Conservation (phyloP, 305 asterid genomes). For the Solanum chacoense region DNA sequence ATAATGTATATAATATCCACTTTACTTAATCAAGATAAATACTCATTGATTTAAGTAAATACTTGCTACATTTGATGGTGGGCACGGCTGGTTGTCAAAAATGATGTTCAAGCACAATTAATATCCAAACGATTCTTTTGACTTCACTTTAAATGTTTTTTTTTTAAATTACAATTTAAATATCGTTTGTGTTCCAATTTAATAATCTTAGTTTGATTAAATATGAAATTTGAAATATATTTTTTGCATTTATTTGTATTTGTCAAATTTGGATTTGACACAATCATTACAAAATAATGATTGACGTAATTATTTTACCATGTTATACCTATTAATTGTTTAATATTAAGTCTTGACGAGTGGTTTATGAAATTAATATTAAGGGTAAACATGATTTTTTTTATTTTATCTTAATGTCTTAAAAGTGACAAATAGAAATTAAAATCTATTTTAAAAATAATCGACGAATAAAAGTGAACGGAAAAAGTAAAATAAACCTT, state of each 20-base stretch:
- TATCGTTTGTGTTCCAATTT: neutral
- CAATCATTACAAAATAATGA: neutral
- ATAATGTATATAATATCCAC: neutral
- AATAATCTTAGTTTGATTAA: neutral
- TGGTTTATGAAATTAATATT: neutral
- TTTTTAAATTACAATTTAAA: too few relatives aligned
- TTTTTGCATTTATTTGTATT: neutral
- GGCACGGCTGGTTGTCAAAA: neutral
- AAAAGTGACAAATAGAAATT: neutral
- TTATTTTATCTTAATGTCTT: neutral
- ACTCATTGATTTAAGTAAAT: neutral
- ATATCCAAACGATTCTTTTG: neutral
- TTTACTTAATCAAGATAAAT: neutral
- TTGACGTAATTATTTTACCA: neutral
- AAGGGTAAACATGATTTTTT: neutral
- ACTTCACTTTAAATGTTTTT: neutral
- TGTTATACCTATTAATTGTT: neutral
- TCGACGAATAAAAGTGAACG: neutral
- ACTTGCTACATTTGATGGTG: neutral
- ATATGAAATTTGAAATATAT: too few relatives aligned
- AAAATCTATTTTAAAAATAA: too few relatives aligned
- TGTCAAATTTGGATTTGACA: neutral
- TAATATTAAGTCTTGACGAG: neutral
- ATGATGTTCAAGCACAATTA: neutral
- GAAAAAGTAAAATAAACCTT: neutral